phyloP scores from a whole-genome alignment of 495 filamentous ascomycete species.

The Aspergillus cavernicola region DNA sequence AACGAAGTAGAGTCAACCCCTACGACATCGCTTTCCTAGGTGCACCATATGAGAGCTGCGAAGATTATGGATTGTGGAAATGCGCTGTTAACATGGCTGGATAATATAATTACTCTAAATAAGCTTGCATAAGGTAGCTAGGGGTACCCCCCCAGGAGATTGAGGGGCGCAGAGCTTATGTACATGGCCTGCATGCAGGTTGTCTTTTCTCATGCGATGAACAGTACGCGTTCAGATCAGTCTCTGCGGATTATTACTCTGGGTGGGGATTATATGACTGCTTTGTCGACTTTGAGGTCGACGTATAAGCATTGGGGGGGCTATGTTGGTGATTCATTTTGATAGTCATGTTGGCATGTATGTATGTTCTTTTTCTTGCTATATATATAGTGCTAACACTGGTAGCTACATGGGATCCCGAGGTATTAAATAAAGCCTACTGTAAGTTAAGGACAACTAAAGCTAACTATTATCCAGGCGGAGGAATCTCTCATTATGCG shows the following conservation, averaged over 20 bases:
- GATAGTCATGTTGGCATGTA: constrained; percentile 42
- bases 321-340: constrained; percentile 52
- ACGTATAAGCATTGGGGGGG: constrained; percentile 40
- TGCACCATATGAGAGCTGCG: constrained; percentile 47
- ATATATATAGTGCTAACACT: not conserved
- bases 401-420: constrained; percentile 47
- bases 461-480: constrained; percentile 13
- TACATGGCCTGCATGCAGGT: no score
- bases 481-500: constrained; percentile 49
- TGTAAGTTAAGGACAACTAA: not conserved
- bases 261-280: constrained; percentile 52
- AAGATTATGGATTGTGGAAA: constrained; percentile 52
- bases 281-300: constrained; percentile 44
- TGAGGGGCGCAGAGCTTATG: no score
- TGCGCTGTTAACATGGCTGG: constrained; percentile 47
- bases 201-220: constrained; percentile 24
- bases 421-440: constrained; percentile 43
- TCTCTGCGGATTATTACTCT: constrained; percentile 46
- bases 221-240: constrained; percentile 12
- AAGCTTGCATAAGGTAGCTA: constrained; percentile 49
- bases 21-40: constrained; percentile 37
- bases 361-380: not conserved
- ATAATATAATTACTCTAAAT: constrained; percentile 50
- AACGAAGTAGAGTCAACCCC: constrained; percentile 7
- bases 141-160: no score